These are phyloP conservation scores for Cylindrotheca fusiformis DNA, from an alignment of 108 stramenopile species.

Conservation along the genomic window DNA sequence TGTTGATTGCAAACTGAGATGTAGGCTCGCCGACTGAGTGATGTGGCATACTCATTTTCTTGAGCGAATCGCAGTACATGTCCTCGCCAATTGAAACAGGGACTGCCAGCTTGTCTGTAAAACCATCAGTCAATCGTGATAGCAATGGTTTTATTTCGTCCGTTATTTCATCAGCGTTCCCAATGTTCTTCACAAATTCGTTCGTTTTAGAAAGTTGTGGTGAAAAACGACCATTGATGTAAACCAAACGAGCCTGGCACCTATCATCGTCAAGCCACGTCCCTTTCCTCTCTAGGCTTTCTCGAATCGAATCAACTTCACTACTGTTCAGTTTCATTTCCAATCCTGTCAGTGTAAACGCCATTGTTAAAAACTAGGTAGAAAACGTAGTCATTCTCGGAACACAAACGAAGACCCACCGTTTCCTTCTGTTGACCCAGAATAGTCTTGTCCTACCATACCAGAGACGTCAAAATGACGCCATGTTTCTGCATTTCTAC, in stretches of 20 bases:
- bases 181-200: conserved; percentile 48
- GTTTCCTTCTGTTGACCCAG: conserved; percentile 35
- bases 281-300: conserved; percentile 41
- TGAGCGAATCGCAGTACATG: conserved; percentile 46
- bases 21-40: conserved; percentile 79
- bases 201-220: conserved; percentile 71
- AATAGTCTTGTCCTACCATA: conserved; percentile 70
- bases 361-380: not conserved
- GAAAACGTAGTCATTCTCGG: not conserved
- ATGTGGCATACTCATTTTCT: conserved; percentile 74
- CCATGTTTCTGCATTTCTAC: conserved; percentile 87
- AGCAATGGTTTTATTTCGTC: conserved; percentile 46
- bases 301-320: conserved; percentile 22
- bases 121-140: conserved; percentile 81
- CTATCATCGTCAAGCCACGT: conserved; percentile 77
- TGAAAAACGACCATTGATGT: conserved; percentile 77
- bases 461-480: conserved; percentile 82
- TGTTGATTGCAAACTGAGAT: conserved; percentile 85
- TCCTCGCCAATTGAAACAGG: conserved; percentile 63
- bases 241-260: conserved; percentile 76
- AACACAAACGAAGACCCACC: conserved; percentile 17
- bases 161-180: conserved; percentile 34
- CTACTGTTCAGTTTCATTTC: conserved; percentile 27
- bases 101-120: conserved; percentile 81
- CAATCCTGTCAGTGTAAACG: not conserved